These are phyloP conservation scores for Fusarium pseudonygamai DNA, from an alignment of 2,329 filamentous ascomycete species.

Conservation along the genomic window DNA sequence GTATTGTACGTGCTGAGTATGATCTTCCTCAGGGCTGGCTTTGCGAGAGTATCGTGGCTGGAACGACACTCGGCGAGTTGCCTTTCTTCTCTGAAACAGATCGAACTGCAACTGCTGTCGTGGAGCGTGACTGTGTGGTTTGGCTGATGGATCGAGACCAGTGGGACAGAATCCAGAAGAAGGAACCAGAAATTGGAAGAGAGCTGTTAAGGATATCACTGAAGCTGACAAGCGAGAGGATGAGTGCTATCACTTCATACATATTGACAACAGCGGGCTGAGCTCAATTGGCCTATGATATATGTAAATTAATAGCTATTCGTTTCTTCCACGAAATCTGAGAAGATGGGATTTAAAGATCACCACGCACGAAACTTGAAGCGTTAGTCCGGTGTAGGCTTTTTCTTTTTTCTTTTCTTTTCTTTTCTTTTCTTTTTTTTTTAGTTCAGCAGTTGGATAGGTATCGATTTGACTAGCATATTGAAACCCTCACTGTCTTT, in stretches of 20 bases:
- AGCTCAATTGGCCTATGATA: not conserved
- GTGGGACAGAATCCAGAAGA: slow-evolving; percentile 77
- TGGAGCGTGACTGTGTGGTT: slow-evolving; percentile 81
- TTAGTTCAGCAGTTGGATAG: not conserved
- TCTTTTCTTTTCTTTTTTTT: not conserved
- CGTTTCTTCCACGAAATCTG: not conserved
- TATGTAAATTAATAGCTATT: slow-evolving; percentile 2
- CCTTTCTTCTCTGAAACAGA: slow-evolving; percentile 95
- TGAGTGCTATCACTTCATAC: slow-evolving; percentile 73
- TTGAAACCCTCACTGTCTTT: not conserved
- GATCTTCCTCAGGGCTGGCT: slow-evolving; percentile 88
- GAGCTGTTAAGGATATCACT: slow-evolving; percentile 89
- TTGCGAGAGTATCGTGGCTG: slow-evolving; percentile 91
- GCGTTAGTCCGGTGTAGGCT: slow-evolving; percentile 16
- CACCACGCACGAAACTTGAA: not conserved
- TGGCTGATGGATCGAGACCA: slow-evolving; percentile 80
- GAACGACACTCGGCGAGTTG: slow-evolving; percentile 93
- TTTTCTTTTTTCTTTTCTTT: not conserved
- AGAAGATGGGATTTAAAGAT: not conserved
- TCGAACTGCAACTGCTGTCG: slow-evolving; percentile 85
- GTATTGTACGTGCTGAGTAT: slow-evolving; percentile 91
- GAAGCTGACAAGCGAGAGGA: slow-evolving; percentile 93
- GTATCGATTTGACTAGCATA: not conserved
- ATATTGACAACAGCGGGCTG: slow-evolving; percentile 61
- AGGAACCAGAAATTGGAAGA: slow-evolving; percentile 79